These are phyloP conservation scores for Psilocybe sp. DNA, from an alignment of 768 basidiomycete genomes.

Conservation along the genomic window DNA sequence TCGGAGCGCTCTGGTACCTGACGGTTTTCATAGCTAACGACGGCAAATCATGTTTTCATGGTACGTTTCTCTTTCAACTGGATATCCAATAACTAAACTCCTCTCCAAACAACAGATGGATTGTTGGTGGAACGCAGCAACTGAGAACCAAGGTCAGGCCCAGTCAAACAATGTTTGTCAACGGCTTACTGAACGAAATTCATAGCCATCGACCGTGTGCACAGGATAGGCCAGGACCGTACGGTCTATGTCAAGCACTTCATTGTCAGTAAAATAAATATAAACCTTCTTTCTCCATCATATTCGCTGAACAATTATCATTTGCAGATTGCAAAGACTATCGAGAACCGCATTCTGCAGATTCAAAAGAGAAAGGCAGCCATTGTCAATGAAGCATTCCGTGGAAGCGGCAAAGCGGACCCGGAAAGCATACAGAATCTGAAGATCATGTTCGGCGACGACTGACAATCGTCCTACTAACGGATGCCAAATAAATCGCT, in stretches of 20 bases:
- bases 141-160: slow-evolving; percentile 68
- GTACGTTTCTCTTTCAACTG: slow-evolving; percentile 32
- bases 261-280: slow-evolving; percentile 56
- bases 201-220: slow-evolving; percentile 80
- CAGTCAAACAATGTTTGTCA: neutral
- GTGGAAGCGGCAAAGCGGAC: slow-evolving; percentile 53
- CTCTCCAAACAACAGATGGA: slow-evolving; percentile 60
- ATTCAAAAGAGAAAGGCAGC: slow-evolving; percentile 88
- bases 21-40: slow-evolving; percentile 50
- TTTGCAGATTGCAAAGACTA: slow-evolving; percentile 63
- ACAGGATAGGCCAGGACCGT: slow-evolving; percentile 80
- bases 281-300: too few species aligned
- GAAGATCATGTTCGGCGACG: slow-evolving; percentile 72
- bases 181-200: neutral
- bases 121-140: slow-evolving; percentile 89
- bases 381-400: slow-evolving; percentile 82
- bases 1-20: neutral
- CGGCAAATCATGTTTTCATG: slow-evolving; percentile 86
- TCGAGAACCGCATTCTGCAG: slow-evolving; percentile 74
- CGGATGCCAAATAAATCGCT: neutral
- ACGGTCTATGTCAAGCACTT: slow-evolving; percentile 84
- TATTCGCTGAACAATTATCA: neutral
- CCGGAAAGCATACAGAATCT: slow-evolving; percentile 79
- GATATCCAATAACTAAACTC: neutral
- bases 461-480: slow-evolving; percentile 12